Evolutionary conservation across 2,329 filamentous ascomycete species (phyloP), one percentile per base, ranked within the genome.

Genomic region (Fusarium sp.): DNA sequence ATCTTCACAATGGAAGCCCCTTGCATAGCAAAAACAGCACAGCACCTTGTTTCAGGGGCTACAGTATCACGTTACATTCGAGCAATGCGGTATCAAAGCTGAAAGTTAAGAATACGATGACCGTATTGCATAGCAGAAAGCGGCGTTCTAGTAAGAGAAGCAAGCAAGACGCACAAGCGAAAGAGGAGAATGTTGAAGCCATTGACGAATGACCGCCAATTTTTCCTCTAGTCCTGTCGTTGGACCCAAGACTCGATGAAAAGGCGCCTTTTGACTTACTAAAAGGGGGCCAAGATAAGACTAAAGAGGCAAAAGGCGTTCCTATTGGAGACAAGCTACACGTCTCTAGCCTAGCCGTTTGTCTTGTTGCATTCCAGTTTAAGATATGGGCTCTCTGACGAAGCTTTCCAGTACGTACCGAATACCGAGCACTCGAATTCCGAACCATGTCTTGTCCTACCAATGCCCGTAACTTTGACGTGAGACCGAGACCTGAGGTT

Each of bases 361-460:
- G 20, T 36, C 32, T 28, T 19, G 26, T 23, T 34, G 12, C 49
- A 46, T 48, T 43, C 47, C 49, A 47, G 45, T 19, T 38, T 28
- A 30, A 61, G 36, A 59, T 62, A 54, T 65, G 38, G 46, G 47
- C 64, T 61, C 59, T 56, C 19, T 62, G 55, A 52, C 38, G 32
- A 62, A 26, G 21, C 49, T 43, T 43, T 36, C 21, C 39, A 43
- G 20, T 40, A 61, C 23, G 45, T 51, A 50, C 58, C 60, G 45
- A 51, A 45, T 51, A 63, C 60, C 44, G 40, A 63, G 32, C 8
- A 36, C 4, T 47, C 23, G 28, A 20, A 12, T n/a, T n/a, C 39
- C 36, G 14, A 15, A 23, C 34, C 17, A 62, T 44, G 57, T 32
- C 39, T 36, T 20, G 39, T 44, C 20, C 20, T 20, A 21, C 17